Evolutionary conservation across 257 asterid species (phyloP), one percentile per base, ranked within the genome.

Genomic region (Capsicum pubescens): DNA sequence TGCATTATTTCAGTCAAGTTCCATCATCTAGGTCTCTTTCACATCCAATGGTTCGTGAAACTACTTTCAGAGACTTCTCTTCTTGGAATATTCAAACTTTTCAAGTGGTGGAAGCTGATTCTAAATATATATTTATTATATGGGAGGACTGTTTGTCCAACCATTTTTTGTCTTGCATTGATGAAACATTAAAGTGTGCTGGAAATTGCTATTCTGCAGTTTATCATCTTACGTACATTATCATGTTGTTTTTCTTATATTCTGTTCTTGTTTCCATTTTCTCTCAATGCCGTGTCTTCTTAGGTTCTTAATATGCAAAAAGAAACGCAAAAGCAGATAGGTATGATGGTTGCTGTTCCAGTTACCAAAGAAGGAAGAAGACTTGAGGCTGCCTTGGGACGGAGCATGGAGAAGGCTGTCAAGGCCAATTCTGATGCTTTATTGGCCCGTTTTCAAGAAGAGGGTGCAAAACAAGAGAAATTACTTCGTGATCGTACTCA

Each of bases 381-480:
- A 83, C 93, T 95, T 35, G 99, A 97, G 91, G 90, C 92, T 52
- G 89, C 97, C 58, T 83, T 95, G 85, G 98, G 97, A 50, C 86
- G 90, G 87, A 89, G 86, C 90, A 91, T 91, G 91, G 99, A 97
- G 92, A 95, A 95, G 83, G 84, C 91, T 79, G 88, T 89, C 84
- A 97, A 93, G 91, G 92, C 94, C 82, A 93, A 92, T 87, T 66
- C 91, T n/a, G 98, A 97, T 91, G 98, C 97, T 66, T 61, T 93
- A 80, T 93, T 94, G 97, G 98, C 93, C 82, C 99, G 94, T 81
- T 64, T 90, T 82, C 98, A 90, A 86, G 98, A 97, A 89, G 98
- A 97, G 89, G 89, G 89, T 86, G 87, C 90, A 46, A 97, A 92
- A 89, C 97, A 91, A 87, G 99, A 97, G 78, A 97, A 95, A 88